Conservation (phyloP, 352 stramenopile species). For the Phytopythium mirpurense region DNA sequence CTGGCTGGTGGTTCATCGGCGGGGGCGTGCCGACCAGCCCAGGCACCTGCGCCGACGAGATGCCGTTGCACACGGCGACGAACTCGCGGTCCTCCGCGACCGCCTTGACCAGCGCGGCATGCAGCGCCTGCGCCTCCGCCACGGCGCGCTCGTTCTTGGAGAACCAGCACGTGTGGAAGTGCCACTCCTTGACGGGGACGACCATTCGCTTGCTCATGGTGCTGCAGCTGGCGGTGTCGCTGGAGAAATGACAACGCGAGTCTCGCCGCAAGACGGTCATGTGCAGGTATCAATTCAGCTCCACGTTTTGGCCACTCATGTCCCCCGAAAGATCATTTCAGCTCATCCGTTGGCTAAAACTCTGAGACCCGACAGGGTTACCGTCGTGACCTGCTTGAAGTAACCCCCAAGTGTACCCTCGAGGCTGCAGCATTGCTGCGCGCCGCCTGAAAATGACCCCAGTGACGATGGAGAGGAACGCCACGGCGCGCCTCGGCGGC, state of each 20-base stretch:
- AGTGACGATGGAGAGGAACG: background rate
- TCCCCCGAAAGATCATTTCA: too few relatives aligned
- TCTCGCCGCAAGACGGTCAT: too few relatives aligned
- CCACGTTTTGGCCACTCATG: too few relatives aligned
- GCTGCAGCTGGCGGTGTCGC: background rate
- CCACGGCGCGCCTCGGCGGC: background rate
- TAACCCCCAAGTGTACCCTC: too few relatives aligned
- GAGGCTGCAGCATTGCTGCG: too few relatives aligned
- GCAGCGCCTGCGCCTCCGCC: slow-evolving; percentile 37
- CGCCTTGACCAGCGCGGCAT: slow-evolving; percentile 35
- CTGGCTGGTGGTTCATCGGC: slow-evolving; percentile 47
- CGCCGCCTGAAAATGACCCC: too few relatives aligned
- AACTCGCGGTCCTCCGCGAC: slow-evolving; percentile 43
- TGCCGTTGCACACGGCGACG: slow-evolving; percentile 51
- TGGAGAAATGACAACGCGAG: background rate
- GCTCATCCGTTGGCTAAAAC: too few relatives aligned
- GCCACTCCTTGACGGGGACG: slow-evolving; percentile 52
- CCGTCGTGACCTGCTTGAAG: too few relatives aligned
- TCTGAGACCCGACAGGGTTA: too few relatives aligned
- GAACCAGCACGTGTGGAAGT: slow-evolving; percentile 74
- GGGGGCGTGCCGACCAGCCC: slow-evolving; percentile 22
- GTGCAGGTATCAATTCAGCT: too few relatives aligned
- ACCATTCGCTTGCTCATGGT: background rate
- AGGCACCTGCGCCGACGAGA: slow-evolving; percentile 29
- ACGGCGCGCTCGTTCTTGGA: slow-evolving; percentile 33